Evolutionary conservation across 164 flowering plant genomes (phyloP), one percentile per base, ranked within the genome.

Genomic region (Litsea cubeba): DNA sequence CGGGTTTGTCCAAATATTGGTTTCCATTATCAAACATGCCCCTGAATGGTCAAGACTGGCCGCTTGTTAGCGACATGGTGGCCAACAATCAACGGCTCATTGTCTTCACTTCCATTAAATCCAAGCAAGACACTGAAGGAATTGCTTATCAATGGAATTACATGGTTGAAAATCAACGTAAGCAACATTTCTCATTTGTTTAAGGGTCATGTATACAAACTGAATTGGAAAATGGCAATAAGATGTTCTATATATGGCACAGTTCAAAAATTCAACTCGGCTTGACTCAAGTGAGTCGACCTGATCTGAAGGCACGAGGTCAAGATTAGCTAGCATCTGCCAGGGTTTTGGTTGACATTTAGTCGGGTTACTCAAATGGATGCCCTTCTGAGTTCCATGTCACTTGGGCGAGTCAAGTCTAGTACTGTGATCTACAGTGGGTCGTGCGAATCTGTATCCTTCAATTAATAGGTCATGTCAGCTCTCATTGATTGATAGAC

Each of bases 81-180:
- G 79, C 88, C 2, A 85, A 84, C 1, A 90, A 93, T 76, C 88
- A 89, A 15, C 85, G 99, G 68, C 84, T 95, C 4, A 71, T 95
- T 5, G 97, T 93, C 0, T 95, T 95, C 75, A 93, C 98, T 64
- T 93, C 99, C 10, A 80, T 57, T 0, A 60, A 70, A 51, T 79
- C 90, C 26, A 94, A 94, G 82, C 85, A 94, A 82, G 71, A 72
- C 5, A 78, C 77, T 32, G 98, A 94, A 85, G 96, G 97, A 65
- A 93, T 95, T 46, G 99, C 99, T 40, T 93, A 91, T 70, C 94
- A 93, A 71, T 93, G 99, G 99, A 89, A 87, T 57, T 93, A 85
- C 87, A 89, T 93, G 92, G 95, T 91, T 51, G 99, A 93, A 81
- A 90, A 89, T 79, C 97, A 91, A 62, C 91, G 99, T 95, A 85